phyloP scores from a whole-genome alignment of 768 basidiomycete species.

The Lactarius sanguifluus region DNA sequence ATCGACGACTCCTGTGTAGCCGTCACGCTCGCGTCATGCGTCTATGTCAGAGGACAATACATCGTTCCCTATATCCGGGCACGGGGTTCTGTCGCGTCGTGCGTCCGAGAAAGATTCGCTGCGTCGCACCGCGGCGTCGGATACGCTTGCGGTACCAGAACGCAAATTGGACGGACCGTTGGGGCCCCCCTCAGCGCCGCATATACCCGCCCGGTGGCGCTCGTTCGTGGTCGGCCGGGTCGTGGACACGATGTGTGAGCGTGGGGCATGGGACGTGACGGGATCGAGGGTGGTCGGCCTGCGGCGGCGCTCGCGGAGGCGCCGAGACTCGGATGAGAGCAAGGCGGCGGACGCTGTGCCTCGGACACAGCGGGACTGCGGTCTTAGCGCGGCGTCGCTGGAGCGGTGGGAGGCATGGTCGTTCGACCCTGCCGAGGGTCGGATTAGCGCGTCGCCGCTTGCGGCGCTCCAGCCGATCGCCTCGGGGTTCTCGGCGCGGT shows the following conservation, averaged over 20 bases:
- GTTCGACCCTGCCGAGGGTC: constrained; percentile 58
- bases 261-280: constrained; percentile 75
- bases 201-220: constrained; percentile 48
- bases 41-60: constrained; percentile 50
- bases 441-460: constrained; percentile 52
- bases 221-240: constrained; percentile 54
- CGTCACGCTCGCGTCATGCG: constrained; percentile 49
- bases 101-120: constrained; percentile 64
- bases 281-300: constrained; percentile 61
- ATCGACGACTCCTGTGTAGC: constrained; percentile 43
- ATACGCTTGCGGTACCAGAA: constrained; percentile 46
- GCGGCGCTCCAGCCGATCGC: constrained; percentile 42
- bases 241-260: constrained; percentile 62
- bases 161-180: constrained; percentile 36
- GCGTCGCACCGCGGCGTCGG: constrained; percentile 47
- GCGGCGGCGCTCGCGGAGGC: constrained; percentile 56
- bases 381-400: constrained; percentile 61
- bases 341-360: constrained; percentile 26
- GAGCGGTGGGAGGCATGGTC: constrained; percentile 86
- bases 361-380: constrained; percentile 34
- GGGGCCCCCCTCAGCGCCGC: constrained; percentile 27
- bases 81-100: constrained; percentile 73
- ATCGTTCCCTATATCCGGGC: constrained; percentile 76
- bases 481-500: constrained; percentile 3
- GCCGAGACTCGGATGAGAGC: constrained; percentile 2